Evolutionary conservation across 805 yeast genomes (phyloP).

Genomic region (Cyberlindnera saturnus): DNA sequence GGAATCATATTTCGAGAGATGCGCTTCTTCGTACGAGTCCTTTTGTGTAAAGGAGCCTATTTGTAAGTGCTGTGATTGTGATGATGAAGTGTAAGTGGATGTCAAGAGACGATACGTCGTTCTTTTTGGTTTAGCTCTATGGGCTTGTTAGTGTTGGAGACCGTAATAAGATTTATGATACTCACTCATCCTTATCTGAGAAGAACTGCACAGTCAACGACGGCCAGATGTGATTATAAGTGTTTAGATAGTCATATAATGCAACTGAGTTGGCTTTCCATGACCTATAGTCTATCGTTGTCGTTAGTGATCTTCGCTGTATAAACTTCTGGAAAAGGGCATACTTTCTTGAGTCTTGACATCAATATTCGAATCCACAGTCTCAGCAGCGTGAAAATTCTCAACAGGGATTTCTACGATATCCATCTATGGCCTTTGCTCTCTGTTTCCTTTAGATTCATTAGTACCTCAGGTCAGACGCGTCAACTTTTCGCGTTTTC

Average conservation of each 20-base stretch:
- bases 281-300: slow-evolving; percentile 23
- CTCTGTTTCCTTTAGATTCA: too few relatives aligned
- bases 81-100: slow-evolving; percentile 62
- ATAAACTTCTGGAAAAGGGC: too few relatives aligned
- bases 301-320: not conserved
- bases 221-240: slow-evolving; percentile 65
- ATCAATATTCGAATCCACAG: too few relatives aligned
- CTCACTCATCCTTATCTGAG: slow-evolving; percentile 32
- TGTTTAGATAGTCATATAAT: slow-evolving; percentile 66
- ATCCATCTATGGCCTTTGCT: too few relatives aligned
- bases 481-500: too few relatives aligned
- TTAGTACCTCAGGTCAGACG: too few relatives aligned
- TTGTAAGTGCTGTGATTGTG: slow-evolving; percentile 42
- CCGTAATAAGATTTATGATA: not conserved
- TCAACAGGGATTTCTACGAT: too few relatives aligned
- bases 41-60: slow-evolving; percentile 28
- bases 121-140: slow-evolving; percentile 13
- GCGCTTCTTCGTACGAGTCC: slow-evolving; percentile 12
- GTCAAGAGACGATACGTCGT: slow-evolving; percentile 42
- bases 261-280: slow-evolving; percentile 85
- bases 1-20: slow-evolving; percentile 31
- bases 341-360: too few relatives aligned
- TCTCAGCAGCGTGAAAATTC: too few relatives aligned
- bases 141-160: slow-evolving; percentile 3
- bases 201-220: slow-evolving; percentile 67